These are phyloP conservation scores for Tetracentron sinense DNA, from an alignment of 164 flowering plant species.

Conservation along the genomic window DNA sequence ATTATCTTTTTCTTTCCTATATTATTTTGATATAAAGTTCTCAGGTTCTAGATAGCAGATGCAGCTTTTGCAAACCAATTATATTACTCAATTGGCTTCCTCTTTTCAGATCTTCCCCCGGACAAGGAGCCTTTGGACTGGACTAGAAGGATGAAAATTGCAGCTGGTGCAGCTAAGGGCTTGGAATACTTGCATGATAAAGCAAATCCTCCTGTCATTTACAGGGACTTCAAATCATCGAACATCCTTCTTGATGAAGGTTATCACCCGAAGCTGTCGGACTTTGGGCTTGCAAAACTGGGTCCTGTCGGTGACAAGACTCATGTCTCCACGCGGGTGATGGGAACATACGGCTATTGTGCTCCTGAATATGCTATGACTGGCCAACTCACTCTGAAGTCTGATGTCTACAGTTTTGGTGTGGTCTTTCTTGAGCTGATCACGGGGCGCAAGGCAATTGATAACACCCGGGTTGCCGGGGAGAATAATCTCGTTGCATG, in stretches of 20 bases:
- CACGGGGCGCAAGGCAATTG: constrained; percentile 93
- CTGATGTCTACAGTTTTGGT: constrained; percentile 96
- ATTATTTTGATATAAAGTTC: too few relatives aligned
- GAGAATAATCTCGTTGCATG: constrained; percentile 95
- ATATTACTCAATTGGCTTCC: background rate
- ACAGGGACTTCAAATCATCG: constrained; percentile 87
- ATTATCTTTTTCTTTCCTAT: too few relatives aligned
- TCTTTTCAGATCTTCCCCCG: constrained; percentile 62
- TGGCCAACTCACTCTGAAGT: constrained; percentile 87
- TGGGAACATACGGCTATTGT: constrained; percentile 98
- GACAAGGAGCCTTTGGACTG: constrained; percentile 81
- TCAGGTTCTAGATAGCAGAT: too few relatives aligned
- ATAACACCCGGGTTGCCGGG: constrained; percentile 56
- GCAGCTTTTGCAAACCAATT: constrained; percentile 5
- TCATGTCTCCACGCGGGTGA: constrained; percentile 94
- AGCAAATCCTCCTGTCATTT: constrained; percentile 95
- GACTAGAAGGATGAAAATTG: constrained; percentile 96
- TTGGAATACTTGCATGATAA: constrained; percentile 90
- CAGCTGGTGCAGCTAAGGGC: constrained; percentile 96
- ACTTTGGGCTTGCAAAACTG: constrained; percentile 92
- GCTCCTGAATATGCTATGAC: constrained; percentile 99
- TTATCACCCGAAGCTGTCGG: constrained; percentile 83
- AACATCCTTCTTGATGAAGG: constrained; percentile 90
- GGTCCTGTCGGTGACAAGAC: constrained; percentile 98
- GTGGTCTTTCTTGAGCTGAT: constrained; percentile 91